Base-by-base conservation (phyloP, 2,329 filamentous ascomycete species). In the Botryotinia calthae region DNA sequence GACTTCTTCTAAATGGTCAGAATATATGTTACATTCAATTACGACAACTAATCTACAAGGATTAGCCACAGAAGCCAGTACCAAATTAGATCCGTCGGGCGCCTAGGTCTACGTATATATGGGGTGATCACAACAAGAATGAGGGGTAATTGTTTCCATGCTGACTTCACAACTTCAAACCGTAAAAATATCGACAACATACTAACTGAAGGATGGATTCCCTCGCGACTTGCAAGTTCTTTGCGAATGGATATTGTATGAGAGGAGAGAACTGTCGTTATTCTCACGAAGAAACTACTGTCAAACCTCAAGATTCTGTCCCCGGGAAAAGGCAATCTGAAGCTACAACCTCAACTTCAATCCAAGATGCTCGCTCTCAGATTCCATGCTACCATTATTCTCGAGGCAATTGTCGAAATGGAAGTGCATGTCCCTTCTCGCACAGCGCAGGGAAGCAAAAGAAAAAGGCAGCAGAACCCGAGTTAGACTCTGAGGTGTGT, bases 321-420 rank as follows among this genome's bases (percentile, higher is more conserved):
- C 37, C 64, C n/a, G 31, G 18, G 2, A 67, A 31, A 20, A 14
- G 25, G 9, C 28, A 20, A 67, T 51, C 44, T 12, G 28, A n/a
- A 34, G 28, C 12, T 22, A 5, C 10, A 51, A 20, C 28, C 16
- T 31, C 14, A 25, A 12, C 16, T 28, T 54, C 44, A 67, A 67
- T 2, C 10, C 28, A 34, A 67, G 44, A 48, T 16, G 25, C 44
- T 48, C 64, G 64, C 42, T 67, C 64, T 8, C 28, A 34, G 9
- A 34, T 67, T n/a, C 56, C 73, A 51, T 76, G 75, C 73, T 75
- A 51, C 20, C 76, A 73, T 66, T 74, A 74, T 73, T 56, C 72
- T 54, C 71, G 63, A 62, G 77, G 77, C 25, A 61, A 61, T 34
- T 77, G 76, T 70, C 67, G 72, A 34, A 76, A 75, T 44, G 76